Evolutionary conservation across 306 rosid genomes (phyloP).

Genomic region (Purshia tridentata): DNA sequence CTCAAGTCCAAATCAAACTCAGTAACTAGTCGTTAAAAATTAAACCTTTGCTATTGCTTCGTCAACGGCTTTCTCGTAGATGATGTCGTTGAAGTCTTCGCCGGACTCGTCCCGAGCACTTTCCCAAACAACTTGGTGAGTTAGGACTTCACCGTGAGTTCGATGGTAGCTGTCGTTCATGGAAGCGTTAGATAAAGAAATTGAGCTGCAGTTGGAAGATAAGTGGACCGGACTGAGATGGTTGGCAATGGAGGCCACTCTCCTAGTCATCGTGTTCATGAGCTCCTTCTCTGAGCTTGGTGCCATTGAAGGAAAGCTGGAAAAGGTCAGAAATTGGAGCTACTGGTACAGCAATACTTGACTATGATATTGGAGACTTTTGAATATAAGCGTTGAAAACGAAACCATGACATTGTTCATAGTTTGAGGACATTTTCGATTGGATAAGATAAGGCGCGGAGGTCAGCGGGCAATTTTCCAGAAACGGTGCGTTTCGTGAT

Average conservation of each 20-base stretch:
- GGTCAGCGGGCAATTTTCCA: too few species aligned
- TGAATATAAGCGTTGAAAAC: not conserved
- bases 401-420: too few species aligned
- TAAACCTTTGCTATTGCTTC: slow-evolving; percentile 85
- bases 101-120: slow-evolving; percentile 43
- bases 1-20: not conserved
- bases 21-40: not conserved
- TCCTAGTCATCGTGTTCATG: slow-evolving; percentile 38
- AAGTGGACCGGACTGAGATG: slow-evolving; percentile 46
- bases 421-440: not conserved
- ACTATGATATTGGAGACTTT: not conserved
- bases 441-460: slow-evolving; percentile 9
- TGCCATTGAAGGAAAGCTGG: slow-evolving; percentile 20
- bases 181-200: slow-evolving; percentile 38
- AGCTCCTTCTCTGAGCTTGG: slow-evolving; percentile 44
- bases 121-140: slow-evolving; percentile 59
- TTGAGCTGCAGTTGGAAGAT: slow-evolving; percentile 2
- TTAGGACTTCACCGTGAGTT: slow-evolving; percentile 64
- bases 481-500: slow-evolving; percentile 4
- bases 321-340: not conserved
- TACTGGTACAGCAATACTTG: not conserved
- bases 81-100: slow-evolving; percentile 60
- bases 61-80: slow-evolving; percentile 72
- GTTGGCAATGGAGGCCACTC: slow-evolving; percentile 54
- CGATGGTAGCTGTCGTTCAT: slow-evolving; percentile 52